Conservation (phyloP, 805 yeast species). For the Suhomyces prunicola region DNA sequence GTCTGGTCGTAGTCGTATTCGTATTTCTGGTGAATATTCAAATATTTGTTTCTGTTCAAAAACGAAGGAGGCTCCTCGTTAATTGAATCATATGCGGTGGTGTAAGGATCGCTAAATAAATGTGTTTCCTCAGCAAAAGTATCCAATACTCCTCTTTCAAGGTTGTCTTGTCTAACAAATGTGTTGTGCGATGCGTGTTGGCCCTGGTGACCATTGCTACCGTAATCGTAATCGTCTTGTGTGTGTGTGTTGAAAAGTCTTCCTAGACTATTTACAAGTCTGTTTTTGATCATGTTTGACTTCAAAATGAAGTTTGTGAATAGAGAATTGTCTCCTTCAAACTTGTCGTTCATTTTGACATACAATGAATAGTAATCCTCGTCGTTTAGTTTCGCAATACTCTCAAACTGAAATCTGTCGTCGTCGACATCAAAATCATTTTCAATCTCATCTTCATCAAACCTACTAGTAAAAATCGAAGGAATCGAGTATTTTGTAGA, state of each 20-base stretch:
- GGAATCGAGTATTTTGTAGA: conserved; percentile 7
- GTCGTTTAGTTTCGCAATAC: background rate
- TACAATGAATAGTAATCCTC: conserved; percentile 21
- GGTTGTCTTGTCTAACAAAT: background rate
- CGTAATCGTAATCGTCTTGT: background rate
- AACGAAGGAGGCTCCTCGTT: conserved; percentile 30
- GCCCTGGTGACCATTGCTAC: background rate
- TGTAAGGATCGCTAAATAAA: conserved; percentile 1
- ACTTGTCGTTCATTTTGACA: conserved; percentile 17
- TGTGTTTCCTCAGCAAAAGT: conserved; percentile 8
- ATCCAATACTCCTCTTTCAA: background rate
- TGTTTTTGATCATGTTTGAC: conserved; percentile 21
- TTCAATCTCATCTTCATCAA: conserved; percentile 10
- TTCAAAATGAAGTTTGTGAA: conserved; percentile 20
- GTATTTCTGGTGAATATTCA: conserved; percentile 23
- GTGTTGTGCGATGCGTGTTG: background rate
- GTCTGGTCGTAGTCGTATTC: conserved; percentile 36
- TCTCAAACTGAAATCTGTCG: background rate
- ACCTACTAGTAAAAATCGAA: conserved; percentile 7
- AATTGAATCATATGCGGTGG: conserved; percentile 28
- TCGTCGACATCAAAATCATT: conserved; percentile 12
- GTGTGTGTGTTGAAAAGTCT: background rate
- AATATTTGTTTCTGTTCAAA: conserved; percentile 16
- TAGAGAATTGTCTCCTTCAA: conserved; percentile 12
- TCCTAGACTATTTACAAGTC: conserved; percentile 6